A percentile compares a stretch with the other conserved stretches of the same genome.
Conservation (phyloP, 2,329 filamentous ascomycete genomes). For the Colletotrichum scovillei region DNA sequence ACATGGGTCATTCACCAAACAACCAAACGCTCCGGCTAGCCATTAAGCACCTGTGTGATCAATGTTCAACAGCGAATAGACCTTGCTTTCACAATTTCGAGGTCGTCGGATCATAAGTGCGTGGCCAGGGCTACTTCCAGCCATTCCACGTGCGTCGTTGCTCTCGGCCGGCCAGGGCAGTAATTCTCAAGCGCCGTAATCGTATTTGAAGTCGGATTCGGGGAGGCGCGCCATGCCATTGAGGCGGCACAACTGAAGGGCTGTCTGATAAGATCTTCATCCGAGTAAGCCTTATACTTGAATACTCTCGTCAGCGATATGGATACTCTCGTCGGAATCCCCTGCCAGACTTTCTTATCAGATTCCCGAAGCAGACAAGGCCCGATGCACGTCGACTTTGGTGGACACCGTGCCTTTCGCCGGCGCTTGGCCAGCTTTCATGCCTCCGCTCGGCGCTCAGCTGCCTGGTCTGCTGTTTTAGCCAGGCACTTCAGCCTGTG, state of each 20-base stretch:
- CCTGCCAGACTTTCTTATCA: not conserved
- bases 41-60: not conserved
- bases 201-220: not conserved
- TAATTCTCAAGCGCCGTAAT: not conserved
- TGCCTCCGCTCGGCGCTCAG: not conserved
- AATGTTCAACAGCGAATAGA: not conserved
- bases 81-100: not conserved
- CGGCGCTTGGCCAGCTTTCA: not conserved
- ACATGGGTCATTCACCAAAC: conserved; percentile 1
- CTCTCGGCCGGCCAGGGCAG: not conserved
- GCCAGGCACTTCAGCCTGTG: not conserved
- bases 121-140: not conserved
- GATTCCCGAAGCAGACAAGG: conserved; percentile 22
- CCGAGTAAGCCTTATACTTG: not conserved
- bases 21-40: not conserved
- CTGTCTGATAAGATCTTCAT: not conserved
- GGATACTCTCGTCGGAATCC: not conserved
- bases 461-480: not conserved
- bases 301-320: not conserved
- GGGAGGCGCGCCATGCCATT: not conserved
- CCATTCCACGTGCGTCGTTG: not conserved
- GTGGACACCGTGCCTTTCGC: conserved; percentile 1
- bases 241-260: not conserved
- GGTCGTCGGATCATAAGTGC: not conserved
- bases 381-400: conserved; percentile 12